Base-by-base conservation (phyloP, 2,329 filamentous ascomycete genomes). In the Botrytis byssoidea region DNA sequence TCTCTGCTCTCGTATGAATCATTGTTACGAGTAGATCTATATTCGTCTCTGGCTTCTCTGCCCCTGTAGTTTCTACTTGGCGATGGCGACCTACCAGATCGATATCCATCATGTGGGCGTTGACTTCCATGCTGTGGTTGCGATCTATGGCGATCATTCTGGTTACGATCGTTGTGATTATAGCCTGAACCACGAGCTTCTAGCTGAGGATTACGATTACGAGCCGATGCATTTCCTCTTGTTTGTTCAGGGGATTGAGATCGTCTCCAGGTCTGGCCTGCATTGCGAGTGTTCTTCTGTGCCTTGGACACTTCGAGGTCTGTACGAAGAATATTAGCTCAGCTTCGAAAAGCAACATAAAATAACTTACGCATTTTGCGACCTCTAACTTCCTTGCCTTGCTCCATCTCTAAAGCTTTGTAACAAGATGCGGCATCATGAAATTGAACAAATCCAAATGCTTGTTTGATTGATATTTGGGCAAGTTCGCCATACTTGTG, bases 371-470 rank as follows among this genome's bases (percentile, higher is more conserved):
- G 94, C 81, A 98, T 97, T 82, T 94, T 94, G 77, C 95, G 91
- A n/a, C 95, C 95, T 80, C 93, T 89, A 55, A 98, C 90, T 76
- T 94, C 89, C 59, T 90, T 88, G 16, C 93, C 94, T 82, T 98
- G 93, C 75, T 98, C 90, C 51, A 87, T 87, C 51, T 92, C 86
- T 78, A 98, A 87, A 7, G 95, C 95, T 64, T 87, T 86, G 73
- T 88, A 86, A 76, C 94, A 97, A 79, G 95, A 91, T 3, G 88
- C 86, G 6, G 90, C 85, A 44, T 93, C 91, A 77, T 97, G 88
- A 77, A 97, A 99, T 81, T 98, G 96, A 51, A 98, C 94, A 81
- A 98, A 99, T 1, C 96, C 96, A 83, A 97, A 98, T 1, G 95
- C 95, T 77, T 96, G 94, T 83, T 98, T 98, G 78, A 98, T 93